Percentiles rank a stretch among this genome's conserved stretches.
These are phyloP conservation scores for Leucosporidium scottii DNA, from an alignment of 768 basidiomycete genomes.

Conservation along the genomic window DNA sequence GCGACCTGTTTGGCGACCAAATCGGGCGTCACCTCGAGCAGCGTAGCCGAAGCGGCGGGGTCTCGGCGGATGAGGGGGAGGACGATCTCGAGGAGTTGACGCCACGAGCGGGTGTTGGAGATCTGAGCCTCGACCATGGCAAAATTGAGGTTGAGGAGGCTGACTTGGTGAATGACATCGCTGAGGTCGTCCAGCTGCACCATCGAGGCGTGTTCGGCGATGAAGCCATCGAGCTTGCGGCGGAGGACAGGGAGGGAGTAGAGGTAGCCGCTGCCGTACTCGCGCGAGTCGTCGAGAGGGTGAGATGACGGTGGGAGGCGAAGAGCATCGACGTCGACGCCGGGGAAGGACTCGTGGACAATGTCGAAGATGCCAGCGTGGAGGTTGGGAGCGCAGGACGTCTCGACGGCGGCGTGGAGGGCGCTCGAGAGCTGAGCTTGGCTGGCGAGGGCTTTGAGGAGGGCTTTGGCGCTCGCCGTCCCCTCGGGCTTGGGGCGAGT, in stretches of 20 bases:
- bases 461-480: conserved; percentile 16
- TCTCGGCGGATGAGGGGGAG: conserved; percentile 44
- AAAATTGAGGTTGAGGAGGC: conserved; percentile 77
- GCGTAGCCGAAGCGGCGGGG: conserved; percentile 54
- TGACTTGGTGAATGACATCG: conserved; percentile 54
- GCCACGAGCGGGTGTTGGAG: conserved; percentile 69
- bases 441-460: conserved; percentile 15
- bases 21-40: conserved; percentile 56
- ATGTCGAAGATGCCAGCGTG: conserved; percentile 56
- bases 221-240: conserved; percentile 52
- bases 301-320: conserved; percentile 54
- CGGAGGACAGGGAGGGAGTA: conserved; percentile 58
- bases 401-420: conserved; percentile 39
- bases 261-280: conserved; percentile 70
- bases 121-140: conserved; percentile 75
- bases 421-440: conserved; percentile 12
- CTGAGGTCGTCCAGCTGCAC: conserved; percentile 2
- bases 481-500: conserved; percentile 1
- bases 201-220: conserved; percentile 46
- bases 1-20: conserved; percentile 48
- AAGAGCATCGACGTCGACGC: conserved; percentile 59
- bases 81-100: conserved; percentile 50
- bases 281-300: conserved; percentile 51
- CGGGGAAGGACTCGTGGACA: conserved; percentile 53
- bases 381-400: conserved; percentile 61